Percentiles rank a stretch among this genome's conserved stretches.
Evolutionary conservation across 2,329 filamentous ascomycete genomes (phyloP).

Genomic region (Clonostachys solani): DNA sequence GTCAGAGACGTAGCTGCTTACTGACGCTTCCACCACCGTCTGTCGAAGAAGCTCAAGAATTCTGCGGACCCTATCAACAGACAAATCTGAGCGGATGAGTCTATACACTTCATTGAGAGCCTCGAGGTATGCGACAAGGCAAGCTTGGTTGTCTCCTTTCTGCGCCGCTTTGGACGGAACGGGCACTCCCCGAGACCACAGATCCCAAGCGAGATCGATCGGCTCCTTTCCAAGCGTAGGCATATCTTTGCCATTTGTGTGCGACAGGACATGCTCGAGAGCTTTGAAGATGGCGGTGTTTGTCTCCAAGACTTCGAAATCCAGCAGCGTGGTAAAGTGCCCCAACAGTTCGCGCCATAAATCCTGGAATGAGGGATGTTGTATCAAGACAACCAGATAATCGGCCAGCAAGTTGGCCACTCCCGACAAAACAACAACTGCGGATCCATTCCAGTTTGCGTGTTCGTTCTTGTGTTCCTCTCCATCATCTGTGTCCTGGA

Average conservation of each 20-base stretch:
- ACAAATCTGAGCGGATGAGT: constrained; percentile 62
- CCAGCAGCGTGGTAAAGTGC: constrained; percentile 62
- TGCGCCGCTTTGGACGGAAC: constrained; percentile 47
- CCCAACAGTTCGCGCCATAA: constrained; percentile 73
- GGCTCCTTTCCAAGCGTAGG: constrained; percentile 43
- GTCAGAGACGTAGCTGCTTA: constrained; percentile 66
- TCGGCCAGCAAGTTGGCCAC: constrained; percentile 70
- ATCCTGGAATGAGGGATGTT: constrained; percentile 60
- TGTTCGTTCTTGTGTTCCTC: constrained; percentile 34
- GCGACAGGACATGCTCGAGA: constrained; percentile 57
- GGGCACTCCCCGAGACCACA: constrained; percentile 68
- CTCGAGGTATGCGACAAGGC: constrained; percentile 78
- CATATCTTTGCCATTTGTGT: constrained; percentile 34
- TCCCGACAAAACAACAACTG: constrained; percentile 69
- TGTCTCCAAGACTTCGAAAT: constrained; percentile 62
- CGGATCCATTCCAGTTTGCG: constrained; percentile 68
- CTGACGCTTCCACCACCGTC: constrained; percentile 66
- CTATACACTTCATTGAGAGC: constrained; percentile 75
- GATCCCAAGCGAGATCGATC: constrained; percentile 59
- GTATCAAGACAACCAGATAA: constrained; percentile 69
- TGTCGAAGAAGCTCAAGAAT: constrained; percentile 69
- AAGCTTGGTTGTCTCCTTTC: constrained; percentile 68
- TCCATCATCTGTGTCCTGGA: constrained; percentile 31
- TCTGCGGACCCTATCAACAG: constrained; percentile 55
- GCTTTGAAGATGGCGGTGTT: constrained; percentile 69